Evolutionary conservation across 495 filamentous ascomycete genomes (phyloP), one percentile per base, ranked within the genome.

Genomic region (Cairneyella variabilis): DNA sequence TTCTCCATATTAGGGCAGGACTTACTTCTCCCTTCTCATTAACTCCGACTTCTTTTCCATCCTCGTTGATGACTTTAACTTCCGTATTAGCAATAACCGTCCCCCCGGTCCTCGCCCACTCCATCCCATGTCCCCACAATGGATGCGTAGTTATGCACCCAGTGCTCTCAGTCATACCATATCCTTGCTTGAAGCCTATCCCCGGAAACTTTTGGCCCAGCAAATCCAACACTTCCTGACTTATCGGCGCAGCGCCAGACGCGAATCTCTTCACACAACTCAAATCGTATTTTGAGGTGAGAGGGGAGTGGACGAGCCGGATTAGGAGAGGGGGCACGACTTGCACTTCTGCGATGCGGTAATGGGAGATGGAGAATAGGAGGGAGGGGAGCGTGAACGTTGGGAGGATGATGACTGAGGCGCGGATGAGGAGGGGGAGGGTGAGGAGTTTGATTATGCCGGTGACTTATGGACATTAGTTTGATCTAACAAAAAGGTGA

Each of bases 81-180:
- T 79, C 72, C 18, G 76, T 87, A 61, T 66, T 77, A 11, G 79
- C 69, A n/a, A 71, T 77, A 8, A 83, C 71, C 14, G 72, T 78
- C 18, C 85, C 84, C 0, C 76, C 85, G 2, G 74, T 70, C 28
- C 79, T 70, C 11, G 73, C 79, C 49, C 80, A 72, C 57, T 79
- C 75, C 58, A 80, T 84, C 8, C 70, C 71, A 44, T 75, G 78
- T n/a, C 71, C 69, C 2, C 71, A 66, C 0, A 71, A 69, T 25
- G 78, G 71, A 50, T 86, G 80, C 28, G 81, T 69, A 3, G 83
- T 77, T 39, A 85, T 84, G 48, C 79, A 83, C 17, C 68, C 72
- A 57, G 77, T 82, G 14, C 74, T 78, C 58, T 89, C 84, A 8
- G 80, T 86, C 74, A 88, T 83, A 12, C 85, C 85, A 55, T 88